Percentiles rank a stretch among this genome's conserved stretches.
Evolutionary conservation across 2,329 filamentous ascomycete species (phyloP).

Genomic region (Pseudocercospora macadamiae): DNA sequence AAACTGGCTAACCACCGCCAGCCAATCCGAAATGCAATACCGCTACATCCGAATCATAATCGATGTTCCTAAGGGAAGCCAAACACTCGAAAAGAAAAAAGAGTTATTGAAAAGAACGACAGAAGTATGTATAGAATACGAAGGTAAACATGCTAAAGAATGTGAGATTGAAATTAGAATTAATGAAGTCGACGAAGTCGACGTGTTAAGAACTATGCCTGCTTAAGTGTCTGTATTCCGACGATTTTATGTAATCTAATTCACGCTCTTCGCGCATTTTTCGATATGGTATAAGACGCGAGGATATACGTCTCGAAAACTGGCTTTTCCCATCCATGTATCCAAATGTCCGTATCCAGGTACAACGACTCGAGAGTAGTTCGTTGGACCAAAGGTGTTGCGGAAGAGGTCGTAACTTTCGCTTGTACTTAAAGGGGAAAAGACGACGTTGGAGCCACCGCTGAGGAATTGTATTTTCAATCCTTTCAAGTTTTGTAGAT

Average conservation of each 20-base stretch:
- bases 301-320: constrained; percentile 5
- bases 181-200: constrained; percentile 1
- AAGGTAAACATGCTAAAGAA: neutral
- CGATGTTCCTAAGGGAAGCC: neutral
- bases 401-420: constrained; percentile 2
- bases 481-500: neutral
- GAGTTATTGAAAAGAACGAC: neutral
- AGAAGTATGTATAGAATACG: constrained; percentile 2
- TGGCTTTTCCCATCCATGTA: constrained; percentile 4
- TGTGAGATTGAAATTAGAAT: constrained; percentile 7
- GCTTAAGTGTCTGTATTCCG: too few species aligned
- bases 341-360: constrained; percentile 1
- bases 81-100: neutral
- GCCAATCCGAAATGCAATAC: neutral
- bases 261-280: too few species aligned
- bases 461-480: neutral
- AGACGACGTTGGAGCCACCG: neutral
- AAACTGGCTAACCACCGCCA: too few species aligned
- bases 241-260: too few species aligned
- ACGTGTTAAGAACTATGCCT: constrained; percentile 4
- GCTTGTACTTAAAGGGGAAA: constrained; percentile 1
- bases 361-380: neutral
- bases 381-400: neutral
- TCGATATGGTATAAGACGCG: neutral
- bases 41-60: constrained; percentile 2